These are phyloP conservation scores for Pestalotiopsis sp. DNA, from an alignment of 2,329 filamentous ascomycete genomes.

Conservation along the genomic window DNA sequence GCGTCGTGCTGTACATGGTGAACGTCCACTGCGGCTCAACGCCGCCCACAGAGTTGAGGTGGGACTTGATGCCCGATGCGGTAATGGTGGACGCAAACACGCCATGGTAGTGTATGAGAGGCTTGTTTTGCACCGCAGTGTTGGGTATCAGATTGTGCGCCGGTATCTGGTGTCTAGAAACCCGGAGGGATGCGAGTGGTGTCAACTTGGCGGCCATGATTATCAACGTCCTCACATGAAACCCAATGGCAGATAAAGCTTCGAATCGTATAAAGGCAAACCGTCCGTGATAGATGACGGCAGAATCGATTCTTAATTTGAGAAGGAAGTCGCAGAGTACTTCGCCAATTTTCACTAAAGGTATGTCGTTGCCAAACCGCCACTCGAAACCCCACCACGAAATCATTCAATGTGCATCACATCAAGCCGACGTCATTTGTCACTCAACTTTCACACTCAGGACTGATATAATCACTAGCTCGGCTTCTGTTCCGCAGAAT, in stretches of 20 bases:
- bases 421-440: conserved; percentile 5
- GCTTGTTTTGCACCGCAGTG: conserved; percentile 63
- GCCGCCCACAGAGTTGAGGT: conserved; percentile 54
- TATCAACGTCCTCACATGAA: not conserved
- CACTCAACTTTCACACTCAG: not conserved
- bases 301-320: not conserved
- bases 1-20: conserved; percentile 67
- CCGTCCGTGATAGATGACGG: not conserved
- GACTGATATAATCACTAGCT: too few species aligned
- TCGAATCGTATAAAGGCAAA: too few species aligned
- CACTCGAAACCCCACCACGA: not conserved
- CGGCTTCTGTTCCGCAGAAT: too few species aligned
- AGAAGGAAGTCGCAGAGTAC: not conserved
- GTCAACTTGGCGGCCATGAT: conserved; percentile 21
- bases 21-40: conserved; percentile 69
- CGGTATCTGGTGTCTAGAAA: conserved; percentile 63
- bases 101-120: conserved; percentile 67
- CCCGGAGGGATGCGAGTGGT: conserved; percentile 51
- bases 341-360: not conserved
- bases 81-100: conserved; percentile 49
- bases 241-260: not conserved
- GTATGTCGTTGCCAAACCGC: not conserved
- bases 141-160: conserved; percentile 62
- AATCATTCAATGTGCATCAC: not conserved
- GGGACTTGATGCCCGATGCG: conserved; percentile 55